These are phyloP conservation scores for Cinnamomum micranthum DNA, from an alignment of 164 flowering plant species.

Conservation along the genomic window DNA sequence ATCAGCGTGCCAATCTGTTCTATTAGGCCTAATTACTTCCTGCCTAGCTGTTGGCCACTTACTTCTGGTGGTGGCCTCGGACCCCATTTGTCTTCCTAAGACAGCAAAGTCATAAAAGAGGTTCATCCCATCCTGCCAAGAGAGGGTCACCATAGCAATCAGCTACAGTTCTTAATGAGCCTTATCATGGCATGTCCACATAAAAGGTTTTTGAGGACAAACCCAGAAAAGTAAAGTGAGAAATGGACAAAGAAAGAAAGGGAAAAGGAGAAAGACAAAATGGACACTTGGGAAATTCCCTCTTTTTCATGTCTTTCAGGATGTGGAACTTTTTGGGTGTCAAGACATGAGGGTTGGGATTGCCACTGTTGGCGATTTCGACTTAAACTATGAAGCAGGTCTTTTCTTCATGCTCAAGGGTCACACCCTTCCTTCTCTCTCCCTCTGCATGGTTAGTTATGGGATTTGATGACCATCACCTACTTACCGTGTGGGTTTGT, in stretches of 20 bases:
- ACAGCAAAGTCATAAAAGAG: not conserved
- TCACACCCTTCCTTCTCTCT: not conserved
- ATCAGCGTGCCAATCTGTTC: constrained; percentile 5
- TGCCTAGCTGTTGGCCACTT: constrained; percentile 45
- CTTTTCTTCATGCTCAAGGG: constrained; percentile 18
- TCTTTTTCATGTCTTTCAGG: constrained; percentile 18
- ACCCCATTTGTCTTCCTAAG: constrained; percentile 15
- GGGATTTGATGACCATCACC: too few species aligned
- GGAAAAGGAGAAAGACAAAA: constrained; percentile 22
- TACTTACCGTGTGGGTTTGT: too few species aligned
- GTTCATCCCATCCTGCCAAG: constrained; percentile 1
- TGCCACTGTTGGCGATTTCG: constrained; percentile 24
- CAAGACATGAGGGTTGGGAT: constrained; percentile 7
- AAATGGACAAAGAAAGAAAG: constrained; percentile 5
- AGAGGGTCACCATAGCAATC: constrained; percentile 11
- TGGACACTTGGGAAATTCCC: constrained; percentile 32
- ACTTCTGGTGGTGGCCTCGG: constrained; percentile 6
- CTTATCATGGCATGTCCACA: constrained; percentile 7
- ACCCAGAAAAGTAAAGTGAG: constrained; percentile 17
- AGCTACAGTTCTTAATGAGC: constrained; percentile 13
- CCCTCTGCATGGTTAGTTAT: too few species aligned
- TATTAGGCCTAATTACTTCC: constrained; percentile 11
- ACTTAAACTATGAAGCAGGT: constrained; percentile 45
- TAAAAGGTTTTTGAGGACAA: constrained; percentile 9
- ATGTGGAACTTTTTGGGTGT: constrained; percentile 3